These are phyloP conservation scores for Plasmodium gallinaceum DNA, from an alignment of 169 alveolate species.

Conservation along the genomic window DNA sequence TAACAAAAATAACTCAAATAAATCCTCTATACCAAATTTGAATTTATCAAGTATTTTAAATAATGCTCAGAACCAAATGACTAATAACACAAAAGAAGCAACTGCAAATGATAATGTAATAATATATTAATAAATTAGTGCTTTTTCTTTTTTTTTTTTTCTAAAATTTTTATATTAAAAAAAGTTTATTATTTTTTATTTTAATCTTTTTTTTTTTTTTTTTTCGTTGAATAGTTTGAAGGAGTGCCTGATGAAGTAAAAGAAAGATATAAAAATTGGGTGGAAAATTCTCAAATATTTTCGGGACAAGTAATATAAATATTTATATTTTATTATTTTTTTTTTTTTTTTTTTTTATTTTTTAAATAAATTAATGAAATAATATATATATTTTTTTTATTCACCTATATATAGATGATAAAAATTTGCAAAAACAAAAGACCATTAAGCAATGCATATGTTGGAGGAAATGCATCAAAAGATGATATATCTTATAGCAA, in stretches of 20 bases:
- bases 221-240: constrained; percentile 31
- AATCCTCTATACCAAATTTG: constrained; percentile 34
- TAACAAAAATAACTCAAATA: not conserved
- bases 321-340: not conserved
- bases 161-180: not conserved
- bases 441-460: constrained; percentile 45
- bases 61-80: constrained; percentile 33
- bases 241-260: constrained; percentile 67
- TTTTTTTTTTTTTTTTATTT: not conserved
- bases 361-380: not conserved
- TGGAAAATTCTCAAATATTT: constrained; percentile 54
- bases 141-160: not conserved
- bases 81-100: not conserved
- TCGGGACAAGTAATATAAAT: constrained; percentile 59
- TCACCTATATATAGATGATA: constrained; percentile 18
- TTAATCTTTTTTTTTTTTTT: constrained; percentile 1
- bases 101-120: constrained; percentile 58
- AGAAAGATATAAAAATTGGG: constrained; percentile 65
- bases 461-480: constrained; percentile 36
- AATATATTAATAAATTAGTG: too few species aligned
- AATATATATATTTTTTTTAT: not conserved
- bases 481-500: constrained; percentile 61
- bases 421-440: constrained; percentile 65
- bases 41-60: constrained; percentile 38
- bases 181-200: not conserved